These are phyloP conservation scores for Acrodontium crateriforme DNA, from an alignment of 2,329 filamentous ascomycete genomes.

Conservation along the genomic window DNA sequence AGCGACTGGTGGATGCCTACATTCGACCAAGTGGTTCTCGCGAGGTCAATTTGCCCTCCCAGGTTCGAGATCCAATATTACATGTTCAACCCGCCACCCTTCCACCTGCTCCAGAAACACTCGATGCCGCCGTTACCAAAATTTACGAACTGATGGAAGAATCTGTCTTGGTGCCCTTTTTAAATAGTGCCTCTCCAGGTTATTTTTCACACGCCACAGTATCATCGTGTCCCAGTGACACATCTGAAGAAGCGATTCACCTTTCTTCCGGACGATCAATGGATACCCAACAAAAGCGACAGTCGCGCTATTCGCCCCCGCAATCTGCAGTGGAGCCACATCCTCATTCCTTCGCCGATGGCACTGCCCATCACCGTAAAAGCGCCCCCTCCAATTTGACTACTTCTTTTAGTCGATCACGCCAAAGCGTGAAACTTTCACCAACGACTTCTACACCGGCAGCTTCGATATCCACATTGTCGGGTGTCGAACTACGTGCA, in stretches of 20 bases:
- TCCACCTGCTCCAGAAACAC: slow-evolving; percentile 58
- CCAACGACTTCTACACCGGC: slow-evolving; percentile 19
- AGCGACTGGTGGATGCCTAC: slow-evolving; percentile 77
- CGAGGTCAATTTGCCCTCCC: slow-evolving; percentile 80
- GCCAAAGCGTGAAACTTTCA: slow-evolving; percentile 21
- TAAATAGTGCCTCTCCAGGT: slow-evolving; percentile 47
- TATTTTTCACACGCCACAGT: too few species aligned
- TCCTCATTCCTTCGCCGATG: slow-evolving; percentile 12
- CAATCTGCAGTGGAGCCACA: slow-evolving; percentile 16
- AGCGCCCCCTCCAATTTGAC: slow-evolving; percentile 21
- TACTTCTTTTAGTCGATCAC: slow-evolving; percentile 17
- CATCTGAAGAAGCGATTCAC: slow-evolving; percentile 20
- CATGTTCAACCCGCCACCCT: slow-evolving; percentile 42
- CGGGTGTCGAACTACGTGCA: slow-evolving; percentile 13
- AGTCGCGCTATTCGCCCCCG: slow-evolving; percentile 7
- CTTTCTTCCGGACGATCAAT: slow-evolving; percentile 13
- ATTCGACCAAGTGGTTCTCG: slow-evolving; percentile 72
- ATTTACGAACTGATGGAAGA: slow-evolving; percentile 97
- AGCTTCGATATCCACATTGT: slow-evolving; percentile 5
- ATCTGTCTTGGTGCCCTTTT: slow-evolving; percentile 81
- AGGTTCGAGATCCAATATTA: slow-evolving; percentile 70
- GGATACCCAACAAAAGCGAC: slow-evolving; percentile 11
- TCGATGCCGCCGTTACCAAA: slow-evolving; percentile 73
- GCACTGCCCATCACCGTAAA: slow-evolving; percentile 15
- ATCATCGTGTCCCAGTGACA: slow-evolving; percentile 28